Percentiles rank a stretch among this genome's conserved stretches.
phyloP scores from a whole-genome alignment of 768 basidiomycete species.

The Lactifluus volemus region DNA sequence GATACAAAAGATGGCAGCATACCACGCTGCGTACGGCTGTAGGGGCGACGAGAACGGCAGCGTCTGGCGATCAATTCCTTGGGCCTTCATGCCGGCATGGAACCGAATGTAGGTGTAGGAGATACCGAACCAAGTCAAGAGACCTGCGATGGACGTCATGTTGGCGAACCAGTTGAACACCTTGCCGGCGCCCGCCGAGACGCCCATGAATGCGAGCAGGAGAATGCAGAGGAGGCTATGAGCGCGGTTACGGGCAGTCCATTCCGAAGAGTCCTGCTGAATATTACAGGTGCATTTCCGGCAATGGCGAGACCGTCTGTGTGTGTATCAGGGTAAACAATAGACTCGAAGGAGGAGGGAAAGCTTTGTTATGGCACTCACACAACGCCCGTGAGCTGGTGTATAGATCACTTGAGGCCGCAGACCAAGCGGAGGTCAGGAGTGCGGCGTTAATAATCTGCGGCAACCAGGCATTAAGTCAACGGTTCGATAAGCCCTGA shows the following conservation, averaged over 20 bases:
- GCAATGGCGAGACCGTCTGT: conserved; percentile 70
- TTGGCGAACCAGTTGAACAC: conserved; percentile 80
- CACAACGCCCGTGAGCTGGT: conserved; percentile 83
- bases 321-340: neutral
- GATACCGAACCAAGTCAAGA: conserved; percentile 45
- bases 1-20: conserved; percentile 27
- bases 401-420: conserved; percentile 82
- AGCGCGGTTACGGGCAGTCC: conserved; percentile 77
- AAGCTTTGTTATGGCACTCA: conserved; percentile 29
- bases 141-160: conserved; percentile 38
- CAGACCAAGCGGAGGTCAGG: conserved; percentile 88
- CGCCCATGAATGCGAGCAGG: conserved; percentile 78
- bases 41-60: conserved; percentile 64
- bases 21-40: conserved; percentile 71
- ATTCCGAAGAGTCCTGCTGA: conserved; percentile 53
- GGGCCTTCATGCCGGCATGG: conserved; percentile 70
- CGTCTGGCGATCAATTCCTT: conserved; percentile 61
- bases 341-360: neutral
- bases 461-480: neutral
- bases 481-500: neutral
- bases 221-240: conserved; percentile 57
- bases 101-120: conserved; percentile 55
- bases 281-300: conserved; percentile 78
- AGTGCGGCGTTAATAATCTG: conserved; percentile 77
- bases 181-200: conserved; percentile 50